Base-by-base conservation (phyloP, 2,329 filamentous ascomycete genomes). In the Talaromyces sp. region DNA sequence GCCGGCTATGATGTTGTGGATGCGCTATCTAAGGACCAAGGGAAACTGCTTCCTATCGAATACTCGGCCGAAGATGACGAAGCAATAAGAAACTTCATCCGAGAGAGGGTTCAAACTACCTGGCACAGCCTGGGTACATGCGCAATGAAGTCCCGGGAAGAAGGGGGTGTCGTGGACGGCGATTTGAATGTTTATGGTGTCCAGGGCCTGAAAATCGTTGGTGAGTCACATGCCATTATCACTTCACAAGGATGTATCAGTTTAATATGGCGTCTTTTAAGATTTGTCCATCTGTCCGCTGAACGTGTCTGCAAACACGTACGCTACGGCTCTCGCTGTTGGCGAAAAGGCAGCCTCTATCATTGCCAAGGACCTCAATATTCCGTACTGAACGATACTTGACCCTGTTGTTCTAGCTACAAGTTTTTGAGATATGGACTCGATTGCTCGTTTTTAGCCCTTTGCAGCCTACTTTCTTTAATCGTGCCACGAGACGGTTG, bases 21-120 rank as follows among this genome's bases (percentile, higher is more conserved):
- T 11, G 61, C 66, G 39, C 61, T 54, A 9, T 65, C 63, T 3
- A 35, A 62, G 0, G 66, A 66, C 3, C 53, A 69, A 21, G 62
- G 57, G 17, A 65, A 70, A 17, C 59, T 71, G 1, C 59, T 63
- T 33, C 72, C 80, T 57, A 75, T 84, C 41, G 68, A 73, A 59
- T 83, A 83, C 61, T 72, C 74, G 5, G 63, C 69, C 2, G 78
- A 80, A 17, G 81, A 81, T 41, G 75, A 82, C 57, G 70, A 72
- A 22, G 74, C 74, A 0, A 77, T 84, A 36, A 76, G 79, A 63
- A 63, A 77, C 10, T 76, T 64, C 61, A 37, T 79, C 17, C 70
- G 77, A 0, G 63, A 70, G 33, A 73, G 72, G 7, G 61, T 78
- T 2, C 64, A 60, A 1, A 77, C 76, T 3, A 73, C 74, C 0